Conservation (phyloP, 2,329 filamentous ascomycete genomes). For the Achaetomium macrosporum region DNA sequence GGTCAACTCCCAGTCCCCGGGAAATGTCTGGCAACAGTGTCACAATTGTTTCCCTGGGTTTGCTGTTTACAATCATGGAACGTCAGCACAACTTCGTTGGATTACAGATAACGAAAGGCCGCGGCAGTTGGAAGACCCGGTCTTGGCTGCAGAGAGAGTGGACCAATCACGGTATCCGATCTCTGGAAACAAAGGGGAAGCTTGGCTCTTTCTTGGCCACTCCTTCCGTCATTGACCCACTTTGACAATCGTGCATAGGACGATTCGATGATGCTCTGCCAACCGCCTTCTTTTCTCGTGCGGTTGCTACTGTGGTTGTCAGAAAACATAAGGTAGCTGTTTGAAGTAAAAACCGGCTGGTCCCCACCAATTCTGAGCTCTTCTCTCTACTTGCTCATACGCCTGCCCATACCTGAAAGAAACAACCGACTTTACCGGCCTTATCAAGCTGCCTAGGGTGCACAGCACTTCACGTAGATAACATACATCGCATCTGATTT, state of each 20-base stretch:
- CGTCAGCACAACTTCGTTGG: not conserved
- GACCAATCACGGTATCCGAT: not conserved
- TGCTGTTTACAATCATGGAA: not conserved
- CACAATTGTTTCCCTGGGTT: not conserved
- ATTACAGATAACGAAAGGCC: not conserved
- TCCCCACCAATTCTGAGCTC: not conserved
- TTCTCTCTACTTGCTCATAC: not conserved
- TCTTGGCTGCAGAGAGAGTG: not conserved
- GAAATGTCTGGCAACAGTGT: not conserved
- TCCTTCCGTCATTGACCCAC: constrained; percentile 22
- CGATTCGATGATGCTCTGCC: constrained; percentile 14
- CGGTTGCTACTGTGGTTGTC: not conserved
- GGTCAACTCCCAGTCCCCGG: constrained; percentile 8
- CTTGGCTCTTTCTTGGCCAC: constrained; percentile 4
- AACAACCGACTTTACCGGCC: not conserved
- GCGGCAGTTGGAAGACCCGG: not conserved
- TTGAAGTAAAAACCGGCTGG: constrained; percentile 4
- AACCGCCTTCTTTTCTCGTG: not conserved
- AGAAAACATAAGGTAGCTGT: constrained; percentile 1
- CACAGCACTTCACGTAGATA: too few species aligned
- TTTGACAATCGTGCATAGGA: constrained; percentile 7
- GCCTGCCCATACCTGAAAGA: not conserved
- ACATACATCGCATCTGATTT: too few species aligned
- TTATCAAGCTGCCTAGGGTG: too few species aligned
- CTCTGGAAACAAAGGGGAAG: not conserved